Evolutionary conservation across 2,329 filamentous ascomycete species (phyloP).

Genomic region (Zasmidium citrigriseum): DNA sequence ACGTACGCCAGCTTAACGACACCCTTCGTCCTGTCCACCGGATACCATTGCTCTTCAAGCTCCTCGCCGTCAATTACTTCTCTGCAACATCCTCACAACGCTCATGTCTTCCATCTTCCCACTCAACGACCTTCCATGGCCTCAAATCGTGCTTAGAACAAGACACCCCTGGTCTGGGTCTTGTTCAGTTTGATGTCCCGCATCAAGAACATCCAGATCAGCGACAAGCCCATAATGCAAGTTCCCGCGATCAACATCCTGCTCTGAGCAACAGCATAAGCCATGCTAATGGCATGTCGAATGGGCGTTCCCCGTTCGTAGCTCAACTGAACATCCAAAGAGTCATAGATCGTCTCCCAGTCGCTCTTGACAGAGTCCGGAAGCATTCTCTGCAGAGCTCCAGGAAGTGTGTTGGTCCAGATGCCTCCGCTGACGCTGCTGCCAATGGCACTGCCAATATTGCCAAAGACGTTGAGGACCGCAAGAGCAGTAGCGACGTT

Average conservation of each 20-base stretch:
- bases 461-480: slow-evolving; percentile 34
- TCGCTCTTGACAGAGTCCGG: slow-evolving; percentile 40
- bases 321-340: slow-evolving; percentile 37
- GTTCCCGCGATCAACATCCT: slow-evolving; percentile 43
- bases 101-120: too few species aligned
- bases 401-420: slow-evolving; percentile 34
- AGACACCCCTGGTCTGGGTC: slow-evolving; percentile 37
- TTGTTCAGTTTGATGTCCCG: slow-evolving; percentile 37
- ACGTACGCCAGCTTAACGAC: too few species aligned
- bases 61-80: too few species aligned
- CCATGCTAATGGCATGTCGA: slow-evolving; percentile 45
- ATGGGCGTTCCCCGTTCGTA: slow-evolving; percentile 45
- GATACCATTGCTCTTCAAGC: too few species aligned
- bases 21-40: too few species aligned
- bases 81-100: too few species aligned
- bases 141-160: slow-evolving; percentile 23
- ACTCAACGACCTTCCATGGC: too few species aligned
- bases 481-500: slow-evolving; percentile 39
- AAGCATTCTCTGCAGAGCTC: slow-evolving; percentile 41
- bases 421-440: slow-evolving; percentile 36
- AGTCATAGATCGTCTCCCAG: slow-evolving; percentile 37
- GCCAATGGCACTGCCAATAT: slow-evolving; percentile 38
- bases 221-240: slow-evolving; percentile 29
- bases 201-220: slow-evolving; percentile 34
- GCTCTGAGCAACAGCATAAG: slow-evolving; percentile 51